phyloP scores from a whole-genome alignment of 768 basidiomycete species.

The Steccherinum ochraceum region DNA sequence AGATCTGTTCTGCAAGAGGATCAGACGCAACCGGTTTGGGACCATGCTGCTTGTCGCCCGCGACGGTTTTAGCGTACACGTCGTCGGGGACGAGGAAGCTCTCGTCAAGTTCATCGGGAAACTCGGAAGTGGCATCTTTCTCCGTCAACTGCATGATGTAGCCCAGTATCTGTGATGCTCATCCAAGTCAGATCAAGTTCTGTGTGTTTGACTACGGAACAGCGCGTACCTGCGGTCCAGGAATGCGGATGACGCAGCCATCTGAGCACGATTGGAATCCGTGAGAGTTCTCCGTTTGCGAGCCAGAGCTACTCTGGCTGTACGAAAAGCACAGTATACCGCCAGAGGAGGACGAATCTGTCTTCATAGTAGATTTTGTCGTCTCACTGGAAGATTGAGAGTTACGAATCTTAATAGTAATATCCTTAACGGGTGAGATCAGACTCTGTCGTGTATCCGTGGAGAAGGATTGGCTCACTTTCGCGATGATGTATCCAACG shows the following conservation, averaged over 20 bases:
- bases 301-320: neutral
- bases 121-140: neutral
- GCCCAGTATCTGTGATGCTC: neutral
- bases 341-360: neutral
- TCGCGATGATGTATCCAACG: neutral
- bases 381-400: neutral
- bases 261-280: neutral
- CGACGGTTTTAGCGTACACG: neutral
- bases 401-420: neutral
- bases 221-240: neutral
- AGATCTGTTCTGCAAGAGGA: neutral
- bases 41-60: neutral
- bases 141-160: constrained; percentile 2
- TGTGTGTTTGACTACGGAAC: neutral
- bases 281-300: neutral
- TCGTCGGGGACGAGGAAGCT: constrained; percentile 1
- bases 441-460: no score
- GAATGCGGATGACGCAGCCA: neutral
- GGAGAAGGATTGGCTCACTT: neutral
- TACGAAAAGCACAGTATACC: neutral
- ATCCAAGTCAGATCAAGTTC: neutral
- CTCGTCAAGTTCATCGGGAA: neutral
- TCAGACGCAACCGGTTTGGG: constrained; percentile 13
- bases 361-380: neutral
- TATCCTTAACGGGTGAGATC: neutral